A percentile compares a stretch with the other conserved stretches of the same genome.
Evolutionary conservation across 352 stramenopile genomes (phyloP).

Genomic region (Pythium brachiatum): DNA sequence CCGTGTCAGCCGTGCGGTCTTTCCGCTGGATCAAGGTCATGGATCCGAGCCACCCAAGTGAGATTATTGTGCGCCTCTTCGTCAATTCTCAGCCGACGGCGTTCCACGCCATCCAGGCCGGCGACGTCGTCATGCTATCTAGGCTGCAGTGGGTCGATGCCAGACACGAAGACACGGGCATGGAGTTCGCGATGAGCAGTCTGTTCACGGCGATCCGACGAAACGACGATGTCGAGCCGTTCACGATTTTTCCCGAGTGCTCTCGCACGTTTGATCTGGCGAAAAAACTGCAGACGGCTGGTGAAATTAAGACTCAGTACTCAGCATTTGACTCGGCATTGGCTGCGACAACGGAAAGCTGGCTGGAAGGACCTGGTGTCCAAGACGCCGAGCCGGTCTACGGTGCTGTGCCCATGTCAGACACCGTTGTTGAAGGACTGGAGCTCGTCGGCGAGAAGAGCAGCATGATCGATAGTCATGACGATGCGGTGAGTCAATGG

Average conservation of each 20-base stretch:
- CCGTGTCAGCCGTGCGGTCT: neutral
- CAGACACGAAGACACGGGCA: neutral
- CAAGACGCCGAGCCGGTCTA: conserved; percentile 7
- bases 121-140: conserved; percentile 49
- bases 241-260: conserved; percentile 5
- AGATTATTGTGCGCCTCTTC: conserved; percentile 45
- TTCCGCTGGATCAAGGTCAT: conserved; percentile 69
- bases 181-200: conserved; percentile 40
- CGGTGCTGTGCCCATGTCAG: neutral
- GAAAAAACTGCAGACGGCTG: conserved; percentile 5
- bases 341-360: conserved; percentile 17
- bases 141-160: conserved; percentile 46
- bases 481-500: conserved; percentile 1
- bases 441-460: neutral
- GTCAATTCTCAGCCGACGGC: conserved; percentile 43
- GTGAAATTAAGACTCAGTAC: conserved; percentile 11
- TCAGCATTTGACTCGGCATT: conserved; percentile 14
- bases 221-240: conserved; percentile 22
- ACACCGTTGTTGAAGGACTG: conserved; percentile 2
- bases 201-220: conserved; percentile 11
- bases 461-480: neutral
- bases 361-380: conserved; percentile 13
- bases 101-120: conserved; percentile 48
- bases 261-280: conserved; percentile 2
- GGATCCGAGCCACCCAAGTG: conserved; percentile 40